phyloP scores from a whole-genome alignment of 2,329 filamentous ascomycete species.

The Neofusicoccum sp. region DNA sequence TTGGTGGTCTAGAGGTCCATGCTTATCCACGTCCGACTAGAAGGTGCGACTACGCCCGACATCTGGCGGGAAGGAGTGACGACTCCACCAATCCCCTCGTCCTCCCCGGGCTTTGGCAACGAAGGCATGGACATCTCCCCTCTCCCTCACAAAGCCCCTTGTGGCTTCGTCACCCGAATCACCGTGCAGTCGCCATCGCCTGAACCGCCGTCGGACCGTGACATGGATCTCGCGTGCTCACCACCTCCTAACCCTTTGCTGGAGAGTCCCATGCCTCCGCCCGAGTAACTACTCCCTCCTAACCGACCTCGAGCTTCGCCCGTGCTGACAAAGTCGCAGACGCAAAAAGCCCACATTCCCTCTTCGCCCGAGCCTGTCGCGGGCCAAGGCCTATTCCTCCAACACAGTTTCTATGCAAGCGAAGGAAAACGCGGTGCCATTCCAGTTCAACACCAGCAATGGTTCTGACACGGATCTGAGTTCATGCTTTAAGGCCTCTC shows the following conservation, averaged over 20 bases:
- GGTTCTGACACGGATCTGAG: slow-evolving; percentile 57
- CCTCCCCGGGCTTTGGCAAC: slow-evolving; percentile 69
- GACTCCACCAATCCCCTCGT: slow-evolving; percentile 80
- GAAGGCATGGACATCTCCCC: slow-evolving; percentile 95
- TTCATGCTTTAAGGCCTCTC: slow-evolving; percentile 79
- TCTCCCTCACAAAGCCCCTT: slow-evolving; percentile 80
- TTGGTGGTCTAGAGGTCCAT: slow-evolving; percentile 22
- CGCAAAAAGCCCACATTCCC: slow-evolving; percentile 42
- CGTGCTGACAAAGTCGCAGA: slow-evolving; percentile 4
- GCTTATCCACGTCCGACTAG: slow-evolving; percentile 34
- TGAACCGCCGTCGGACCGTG: slow-evolving; percentile 47
- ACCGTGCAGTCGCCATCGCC: slow-evolving; percentile 73
- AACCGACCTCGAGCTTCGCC: not conserved
- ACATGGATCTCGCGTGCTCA: slow-evolving; percentile 41
- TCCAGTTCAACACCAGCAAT: slow-evolving; percentile 67
- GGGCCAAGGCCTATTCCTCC: slow-evolving; percentile 72
- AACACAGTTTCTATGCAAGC: slow-evolving; percentile 61
- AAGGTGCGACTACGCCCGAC: slow-evolving; percentile 45
- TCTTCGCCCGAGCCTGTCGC: slow-evolving; percentile 70
- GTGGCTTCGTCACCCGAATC: slow-evolving; percentile 57
- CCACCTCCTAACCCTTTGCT: slow-evolving; percentile 28
- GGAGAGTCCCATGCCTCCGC: slow-evolving; percentile 35
- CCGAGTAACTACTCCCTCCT: slow-evolving; percentile 32
- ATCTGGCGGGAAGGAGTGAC: slow-evolving; percentile 65
- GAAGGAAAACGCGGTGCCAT: slow-evolving; percentile 61